Base-by-base conservation (phyloP, 345 rosid species). In the Salix caprea region DNA sequence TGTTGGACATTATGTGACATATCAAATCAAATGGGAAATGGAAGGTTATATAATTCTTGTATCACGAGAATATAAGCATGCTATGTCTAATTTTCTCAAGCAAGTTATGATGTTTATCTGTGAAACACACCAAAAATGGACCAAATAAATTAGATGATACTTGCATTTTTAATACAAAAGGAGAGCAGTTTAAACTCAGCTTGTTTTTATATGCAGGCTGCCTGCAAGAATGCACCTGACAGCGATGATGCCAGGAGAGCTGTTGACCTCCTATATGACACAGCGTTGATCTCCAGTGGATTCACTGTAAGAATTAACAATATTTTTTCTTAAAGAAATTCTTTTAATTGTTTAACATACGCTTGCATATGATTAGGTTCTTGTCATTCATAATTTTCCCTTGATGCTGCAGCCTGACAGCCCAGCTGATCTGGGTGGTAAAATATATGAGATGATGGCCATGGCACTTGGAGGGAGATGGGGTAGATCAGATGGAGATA, bases 401-500 rank as follows among this genome's bases (percentile, higher is more conserved):
- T 72, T 75, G 34, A 71, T 68, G 5, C 68, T 79, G 82, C 90
- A 96, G 99, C 99, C 99, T 23, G 99, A 94, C 74, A 96, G 93
- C 82, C 99, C 98, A 15, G 94, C 97, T 0, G 97, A 94, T 78
- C 75, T 96, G 71, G 99, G 99, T 56, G 91, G 86, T 88, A 96
- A 94, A 88, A 94, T 96, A 70, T 94, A 96, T 15, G 97, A 96
- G 85, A 94, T 96, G 96, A 96, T 96, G 97, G 92, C 95, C 1
- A 87, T 96, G 91, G 99, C 99, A 21, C 90, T 96, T 16, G 98
- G 98, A 54, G 98, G 98, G 67, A 90, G 97, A 89, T 96, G 99
- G 99, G 99, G 97, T 28, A 85, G 96, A 80, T 84, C 84, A 13
- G 96, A 91, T 60, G 90, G 80, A 7, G 90, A 71, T 15, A 86